Evolutionary conservation across 768 basidiomycete species (phyloP).

Genomic region (Tulasnella sp.): DNA sequence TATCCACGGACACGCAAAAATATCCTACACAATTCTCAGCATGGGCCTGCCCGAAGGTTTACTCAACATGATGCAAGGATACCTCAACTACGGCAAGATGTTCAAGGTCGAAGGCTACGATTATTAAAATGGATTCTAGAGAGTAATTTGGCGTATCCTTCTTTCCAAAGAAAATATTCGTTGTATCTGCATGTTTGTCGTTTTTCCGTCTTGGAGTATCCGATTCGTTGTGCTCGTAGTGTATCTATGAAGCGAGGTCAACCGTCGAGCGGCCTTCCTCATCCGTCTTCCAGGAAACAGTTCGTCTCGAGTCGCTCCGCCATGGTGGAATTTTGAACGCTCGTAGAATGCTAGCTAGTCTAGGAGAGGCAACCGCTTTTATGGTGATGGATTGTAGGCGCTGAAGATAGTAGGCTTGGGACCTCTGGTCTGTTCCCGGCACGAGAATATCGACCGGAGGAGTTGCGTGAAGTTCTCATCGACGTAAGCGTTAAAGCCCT

Average conservation of each 20-base stretch:
- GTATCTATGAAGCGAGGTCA: not conserved
- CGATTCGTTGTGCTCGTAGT: not conserved
- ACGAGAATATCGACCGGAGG: not conserved
- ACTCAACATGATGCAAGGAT: constrained; percentile 86
- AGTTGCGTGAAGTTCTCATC: not conserved
- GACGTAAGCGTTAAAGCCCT: not conserved
- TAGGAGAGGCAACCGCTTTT: not conserved
- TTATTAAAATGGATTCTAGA: constrained; percentile 11
- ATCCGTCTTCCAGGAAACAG: not conserved
- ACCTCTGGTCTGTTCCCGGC: not conserved
- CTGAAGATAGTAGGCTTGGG: not conserved
- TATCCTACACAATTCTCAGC: constrained; percentile 82
- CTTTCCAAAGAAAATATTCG: not conserved
- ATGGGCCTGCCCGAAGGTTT: constrained; percentile 89
- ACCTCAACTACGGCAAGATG: constrained; percentile 72
- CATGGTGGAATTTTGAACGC: not conserved
- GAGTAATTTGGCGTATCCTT: not conserved
- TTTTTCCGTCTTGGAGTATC: not conserved
- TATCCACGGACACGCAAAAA: constrained; percentile 88
- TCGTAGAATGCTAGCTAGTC: not conserved
- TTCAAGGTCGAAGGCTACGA: constrained; percentile 67
- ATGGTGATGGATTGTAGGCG: not conserved
- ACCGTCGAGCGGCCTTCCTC: not conserved
- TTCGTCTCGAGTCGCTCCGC: not conserved
- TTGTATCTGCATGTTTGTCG: not conserved